Evolutionary conservation across 2,329 filamentous ascomycete species (phyloP), one percentile per base, ranked within the genome.

Genomic region (Trichocomaceae sp.): DNA sequence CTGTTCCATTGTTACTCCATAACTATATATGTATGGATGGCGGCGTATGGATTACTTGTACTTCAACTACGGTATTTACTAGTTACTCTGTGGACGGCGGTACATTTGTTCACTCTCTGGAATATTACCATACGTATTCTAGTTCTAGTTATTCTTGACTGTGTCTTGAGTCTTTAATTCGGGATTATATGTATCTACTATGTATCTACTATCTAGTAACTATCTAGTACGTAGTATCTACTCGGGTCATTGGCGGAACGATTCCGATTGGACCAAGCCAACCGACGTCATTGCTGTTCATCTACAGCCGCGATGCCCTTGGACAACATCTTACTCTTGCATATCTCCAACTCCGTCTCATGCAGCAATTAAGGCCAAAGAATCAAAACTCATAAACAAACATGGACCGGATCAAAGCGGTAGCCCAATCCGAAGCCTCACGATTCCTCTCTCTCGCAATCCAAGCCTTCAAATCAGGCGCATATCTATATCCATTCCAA

Each of bases 401-500:
- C 23, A 75, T 75, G 69, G 77, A 81, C 55, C 78, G 73, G 66
- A 70, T 85, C 65, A 82, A 79, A 67, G 73, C 79, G 51, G 77
- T 80, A 22, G 79, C 79, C 17, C 66, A 82, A 59, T 84, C 91
- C 61, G 91, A 96, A 66, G 84, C 85, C 55, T 78, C 82, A 58
- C 83, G 84, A 59, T 81, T 87, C 54, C 83, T 77, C 61, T 71
- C 72, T 15, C 76, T 90, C 37, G 78, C 88, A 42, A 73, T 79
- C 41, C 83, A 89, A 64, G 88, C 89, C 31, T 82, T 84, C 50
- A 83, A 79, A 63, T 95, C 90, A 60, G 83, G 84, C 49, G 83
- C 90, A 22, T 96, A 93, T 67, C 72, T 95, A 59, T 96, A 96
- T 72, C 92, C 92, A 23, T 79, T 96, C 72, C 90, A 82, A 70